Evolutionary conservation across 371 early-diverging fungal species (phyloP).

Genomic region (Syncephalastrum sp.): DNA sequence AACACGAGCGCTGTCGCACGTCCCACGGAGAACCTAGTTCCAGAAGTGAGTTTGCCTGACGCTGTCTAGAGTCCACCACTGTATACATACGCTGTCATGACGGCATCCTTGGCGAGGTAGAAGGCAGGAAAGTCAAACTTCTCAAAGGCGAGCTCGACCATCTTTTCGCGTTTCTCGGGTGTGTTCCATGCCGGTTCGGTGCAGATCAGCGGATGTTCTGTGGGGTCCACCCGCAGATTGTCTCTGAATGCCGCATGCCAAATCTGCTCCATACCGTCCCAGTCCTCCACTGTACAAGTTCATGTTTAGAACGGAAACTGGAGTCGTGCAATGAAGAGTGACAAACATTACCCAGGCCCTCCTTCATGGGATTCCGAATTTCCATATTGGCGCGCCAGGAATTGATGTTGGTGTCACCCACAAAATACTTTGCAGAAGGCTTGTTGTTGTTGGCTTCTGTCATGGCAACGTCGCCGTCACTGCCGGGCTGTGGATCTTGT

Average conservation of each 20-base stretch:
- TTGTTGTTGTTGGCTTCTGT: slow-evolving; percentile 20
- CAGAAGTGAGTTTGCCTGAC: background rate
- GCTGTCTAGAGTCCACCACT: background rate
- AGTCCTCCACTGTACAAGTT: slow-evolving; percentile 73
- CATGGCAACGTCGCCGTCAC: slow-evolving; percentile 43
- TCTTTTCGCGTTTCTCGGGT: slow-evolving; percentile 77
- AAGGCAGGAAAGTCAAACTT: slow-evolving; percentile 90
- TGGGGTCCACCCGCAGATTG: slow-evolving; percentile 64
- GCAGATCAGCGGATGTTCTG: slow-evolving; percentile 88
- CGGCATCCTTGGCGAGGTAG: slow-evolving; percentile 87
- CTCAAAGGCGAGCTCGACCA: slow-evolving; percentile 93
- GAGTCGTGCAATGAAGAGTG: no score
- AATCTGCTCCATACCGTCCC: slow-evolving; percentile 89
- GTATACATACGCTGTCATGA: slow-evolving; percentile 82
- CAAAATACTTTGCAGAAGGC: slow-evolving; percentile 47
- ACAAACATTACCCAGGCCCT: slow-evolving; percentile 60
- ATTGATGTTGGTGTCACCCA: slow-evolving; percentile 80
- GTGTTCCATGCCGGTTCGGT: slow-evolving; percentile 92
- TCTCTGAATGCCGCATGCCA: slow-evolving; percentile 80
- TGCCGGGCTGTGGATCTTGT: slow-evolving; percentile 15
- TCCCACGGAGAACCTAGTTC: slow-evolving; percentile 85
- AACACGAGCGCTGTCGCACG: slow-evolving; percentile 86
- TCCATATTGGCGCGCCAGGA: slow-evolving; percentile 81
- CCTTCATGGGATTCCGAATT: slow-evolving; percentile 69
- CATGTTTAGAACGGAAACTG: background rate